Evolutionary conservation across 1,284 basidiomycete genomes (phyloP), one percentile per base, ranked within the genome.

Genomic region (Tylopilus sp.): DNA sequence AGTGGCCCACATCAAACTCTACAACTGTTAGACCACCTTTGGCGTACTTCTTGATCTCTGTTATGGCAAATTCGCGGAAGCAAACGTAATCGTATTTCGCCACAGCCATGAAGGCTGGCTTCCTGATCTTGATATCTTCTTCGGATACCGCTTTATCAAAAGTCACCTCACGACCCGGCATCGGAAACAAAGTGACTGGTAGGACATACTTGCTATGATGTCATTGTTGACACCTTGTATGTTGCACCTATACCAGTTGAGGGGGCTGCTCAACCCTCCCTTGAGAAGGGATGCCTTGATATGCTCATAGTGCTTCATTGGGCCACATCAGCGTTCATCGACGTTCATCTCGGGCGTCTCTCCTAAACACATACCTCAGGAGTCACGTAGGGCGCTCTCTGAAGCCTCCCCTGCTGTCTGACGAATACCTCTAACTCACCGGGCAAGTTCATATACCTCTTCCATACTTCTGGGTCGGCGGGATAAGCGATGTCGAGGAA

Each of bases 351-450:
- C 18, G 18, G 15, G 24, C 17, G 8, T 24, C 12, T 29, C 31
- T 17, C 18, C 10, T 11, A 12, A 3, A 30, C 33, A 44, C 50
- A 12, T 52, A 71, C 73, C 52, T 66, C 61, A 24, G 63, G 55
- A 9, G 61, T 66, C 21, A 73, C 5, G 54, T 71, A 76, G 7
- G 62, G 37, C 12, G 66, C 61, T 26, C 46, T 57, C 4, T 62
- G 39, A 7, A 60, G 49, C 20, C 50, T 58, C 52, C 48, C 57
- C 36, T 63, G 59, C 33, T 56, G 57, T 11, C 53, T 44, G 15
- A 75, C 4, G 45, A 65, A 69, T 15, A 31, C 43, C 44, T 72
- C 65, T 2, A 66, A 36, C 37, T 62, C 66, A 15, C 70, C 71
- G 2, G 61, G 59, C 7, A 65, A 52, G 29, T 65, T 64, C 33